These are phyloP conservation scores for Penicillium daleae DNA, from an alignment of 495 filamentous ascomycete genomes.

Conservation along the genomic window DNA sequence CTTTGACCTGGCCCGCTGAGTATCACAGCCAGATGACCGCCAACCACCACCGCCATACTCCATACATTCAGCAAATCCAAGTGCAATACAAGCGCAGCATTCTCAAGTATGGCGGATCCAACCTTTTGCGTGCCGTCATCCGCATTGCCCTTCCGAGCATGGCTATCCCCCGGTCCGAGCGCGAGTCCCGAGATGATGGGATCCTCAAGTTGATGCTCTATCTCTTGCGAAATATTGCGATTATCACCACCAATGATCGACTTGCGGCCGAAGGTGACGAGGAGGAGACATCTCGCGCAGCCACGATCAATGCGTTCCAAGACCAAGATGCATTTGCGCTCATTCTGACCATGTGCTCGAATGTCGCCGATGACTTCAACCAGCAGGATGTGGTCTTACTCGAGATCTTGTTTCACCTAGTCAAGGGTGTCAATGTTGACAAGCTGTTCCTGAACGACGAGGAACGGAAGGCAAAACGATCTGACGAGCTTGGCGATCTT, in stretches of 20 bases:
- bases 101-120: constrained; percentile 74
- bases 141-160: constrained; percentile 87
- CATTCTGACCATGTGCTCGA: constrained; percentile 82
- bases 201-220: constrained; percentile 92
- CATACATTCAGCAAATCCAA: constrained; percentile 86
- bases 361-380: constrained; percentile 90
- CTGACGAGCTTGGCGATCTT: constrained; percentile 72
- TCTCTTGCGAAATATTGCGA: constrained; percentile 82
- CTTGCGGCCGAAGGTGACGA: constrained; percentile 73
- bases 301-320: constrained; percentile 84
- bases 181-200: constrained; percentile 80
- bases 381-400: constrained; percentile 83
- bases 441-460: constrained; percentile 85
- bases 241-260: constrained; percentile 71
- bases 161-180: constrained; percentile 73
- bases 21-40: constrained; percentile 81
- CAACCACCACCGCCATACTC: constrained; percentile 89
- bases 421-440: constrained; percentile 86
- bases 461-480: constrained; percentile 64
- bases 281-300: constrained; percentile 84
- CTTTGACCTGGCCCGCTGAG: constrained; percentile 93
- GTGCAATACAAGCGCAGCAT: constrained; percentile 86
- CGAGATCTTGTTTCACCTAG: constrained; percentile 87
- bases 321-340: constrained; percentile 88
- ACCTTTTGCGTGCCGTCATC: constrained; percentile 76